These are phyloP conservation scores for Saturnispora serradocipensis DNA, from an alignment of 805 yeast genomes.

Conservation along the genomic window DNA sequence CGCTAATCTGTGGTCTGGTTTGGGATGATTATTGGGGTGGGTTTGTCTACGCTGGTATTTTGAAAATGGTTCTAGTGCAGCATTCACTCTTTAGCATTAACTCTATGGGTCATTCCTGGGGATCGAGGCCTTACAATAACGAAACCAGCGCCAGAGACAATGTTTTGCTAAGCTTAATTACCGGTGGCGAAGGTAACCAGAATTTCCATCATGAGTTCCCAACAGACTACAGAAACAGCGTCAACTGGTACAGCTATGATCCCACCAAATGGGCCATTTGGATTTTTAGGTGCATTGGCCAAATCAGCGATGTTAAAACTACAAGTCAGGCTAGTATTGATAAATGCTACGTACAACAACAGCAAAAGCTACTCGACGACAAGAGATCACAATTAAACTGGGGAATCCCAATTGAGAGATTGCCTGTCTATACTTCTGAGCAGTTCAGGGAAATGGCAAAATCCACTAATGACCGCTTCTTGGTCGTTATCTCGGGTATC, in stretches of 20 bases:
- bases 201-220: constrained; percentile 96
- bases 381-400: constrained; percentile 75
- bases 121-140: constrained; percentile 66
- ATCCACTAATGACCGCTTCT: constrained; percentile 30
- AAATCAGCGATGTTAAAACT: constrained; percentile 48
- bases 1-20: constrained; percentile 49
- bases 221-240: constrained; percentile 73
- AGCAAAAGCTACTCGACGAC: constrained; percentile 70
- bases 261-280: constrained; percentile 77
- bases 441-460: constrained; percentile 35
- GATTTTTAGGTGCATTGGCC: constrained; percentile 40
- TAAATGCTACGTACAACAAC: constrained; percentile 68
- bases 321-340: constrained; percentile 55
- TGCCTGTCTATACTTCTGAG: constrained; percentile 53
- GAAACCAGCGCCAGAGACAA: constrained; percentile 67
- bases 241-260: constrained; percentile 67
- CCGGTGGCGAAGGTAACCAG: constrained; percentile 87
- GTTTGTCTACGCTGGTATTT: constrained; percentile 64
- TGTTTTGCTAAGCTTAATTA: constrained; percentile 50
- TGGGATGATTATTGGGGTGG: constrained; percentile 80
- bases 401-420: constrained; percentile 88
- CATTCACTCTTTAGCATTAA: constrained; percentile 72
- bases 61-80: constrained; percentile 65
- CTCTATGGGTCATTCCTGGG: constrained; percentile 74
- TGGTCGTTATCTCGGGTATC: constrained; percentile 81